Conservation (phyloP, 1,139 yeast species). For the Blastobotrys aristatus region DNA sequence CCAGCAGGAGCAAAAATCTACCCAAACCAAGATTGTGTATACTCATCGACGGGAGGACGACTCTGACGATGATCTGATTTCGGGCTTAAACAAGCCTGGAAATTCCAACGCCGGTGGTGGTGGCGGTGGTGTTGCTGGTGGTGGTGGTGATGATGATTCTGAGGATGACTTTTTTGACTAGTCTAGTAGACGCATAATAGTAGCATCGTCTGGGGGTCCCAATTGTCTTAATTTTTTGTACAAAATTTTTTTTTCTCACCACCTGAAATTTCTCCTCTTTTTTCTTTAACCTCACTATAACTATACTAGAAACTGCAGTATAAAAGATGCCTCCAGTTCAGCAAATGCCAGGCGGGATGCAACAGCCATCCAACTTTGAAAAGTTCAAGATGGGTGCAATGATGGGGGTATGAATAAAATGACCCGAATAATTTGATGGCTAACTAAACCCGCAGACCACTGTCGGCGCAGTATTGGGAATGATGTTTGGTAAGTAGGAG, state of each 20-base stretch:
- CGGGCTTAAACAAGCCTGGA: no score
- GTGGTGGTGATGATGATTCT: slow-evolving; percentile 25
- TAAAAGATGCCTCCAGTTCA: slow-evolving; percentile 75
- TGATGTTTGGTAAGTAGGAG: slow-evolving; percentile 59
- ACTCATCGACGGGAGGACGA: slow-evolving; percentile 27
- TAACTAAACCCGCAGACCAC: slow-evolving; percentile 43
- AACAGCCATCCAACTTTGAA: slow-evolving; percentile 84
- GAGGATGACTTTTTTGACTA: slow-evolving; percentile 37
- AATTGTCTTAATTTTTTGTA: neutral
- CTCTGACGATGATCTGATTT: slow-evolving; percentile 15
- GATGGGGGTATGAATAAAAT: slow-evolving; percentile 61
- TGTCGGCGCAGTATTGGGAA: slow-evolving; percentile 94
- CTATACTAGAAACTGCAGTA: no score
- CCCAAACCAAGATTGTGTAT: slow-evolving; percentile 53
- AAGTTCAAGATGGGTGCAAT: slow-evolving; percentile 97
- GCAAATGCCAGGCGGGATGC: slow-evolving; percentile 54
- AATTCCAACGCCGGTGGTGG: neutral
- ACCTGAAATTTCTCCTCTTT: slow-evolving; percentile 5
- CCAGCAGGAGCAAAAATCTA: slow-evolving; percentile 61
- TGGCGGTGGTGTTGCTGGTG: slow-evolving; percentile 14
- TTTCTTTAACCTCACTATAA: neutral
- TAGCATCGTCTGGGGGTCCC: neutral
- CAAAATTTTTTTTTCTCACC: neutral
- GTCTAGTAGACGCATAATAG: neutral
- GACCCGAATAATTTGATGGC: slow-evolving; percentile 2